These are phyloP conservation scores for Colletotrichum sp. DNA, from an alignment of 2,329 filamentous ascomycete species.

Conservation along the genomic window DNA sequence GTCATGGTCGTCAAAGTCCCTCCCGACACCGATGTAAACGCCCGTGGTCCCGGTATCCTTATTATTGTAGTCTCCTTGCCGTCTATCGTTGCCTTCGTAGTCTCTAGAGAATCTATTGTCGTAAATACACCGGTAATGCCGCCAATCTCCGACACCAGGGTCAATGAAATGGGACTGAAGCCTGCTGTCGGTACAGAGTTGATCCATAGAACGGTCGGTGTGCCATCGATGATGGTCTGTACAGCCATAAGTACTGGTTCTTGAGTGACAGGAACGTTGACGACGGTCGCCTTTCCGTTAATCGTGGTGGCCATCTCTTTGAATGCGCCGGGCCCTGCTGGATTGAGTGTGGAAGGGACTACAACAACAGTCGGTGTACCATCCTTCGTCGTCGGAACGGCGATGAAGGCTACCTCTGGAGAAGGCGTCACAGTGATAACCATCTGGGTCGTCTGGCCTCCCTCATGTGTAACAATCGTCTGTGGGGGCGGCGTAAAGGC, in stretches of 20 bases:
- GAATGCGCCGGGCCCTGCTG: background rate
- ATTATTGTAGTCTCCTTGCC: conserved; percentile 27
- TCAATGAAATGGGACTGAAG: conserved; percentile 27
- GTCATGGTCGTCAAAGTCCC: conserved; percentile 29
- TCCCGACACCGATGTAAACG: conserved; percentile 29
- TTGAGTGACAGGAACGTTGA: background rate
- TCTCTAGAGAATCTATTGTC: conserved; percentile 25
- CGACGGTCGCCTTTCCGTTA: background rate
- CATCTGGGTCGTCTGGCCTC: conserved; percentile 8
- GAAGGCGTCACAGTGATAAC: conserved; percentile 16
- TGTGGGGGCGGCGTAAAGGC: background rate
- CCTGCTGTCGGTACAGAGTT: conserved; percentile 24
- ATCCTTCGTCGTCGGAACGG: background rate
- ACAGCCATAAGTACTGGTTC: background rate
- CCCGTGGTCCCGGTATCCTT: conserved; percentile 27
- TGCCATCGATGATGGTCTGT: conserved; percentile 22
- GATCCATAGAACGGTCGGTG: conserved; percentile 18
- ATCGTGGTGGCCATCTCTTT: background rate
- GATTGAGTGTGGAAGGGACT: background rate
- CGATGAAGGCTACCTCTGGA: background rate
- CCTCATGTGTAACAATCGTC: background rate
- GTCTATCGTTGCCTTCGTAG: conserved; percentile 27
- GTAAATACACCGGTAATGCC: conserved; percentile 29
- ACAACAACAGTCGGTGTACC: background rate
- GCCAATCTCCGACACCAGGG: conserved; percentile 27